Base-by-base conservation (phyloP, 345 rosid genomes). In the Citrus unshiu region DNA sequence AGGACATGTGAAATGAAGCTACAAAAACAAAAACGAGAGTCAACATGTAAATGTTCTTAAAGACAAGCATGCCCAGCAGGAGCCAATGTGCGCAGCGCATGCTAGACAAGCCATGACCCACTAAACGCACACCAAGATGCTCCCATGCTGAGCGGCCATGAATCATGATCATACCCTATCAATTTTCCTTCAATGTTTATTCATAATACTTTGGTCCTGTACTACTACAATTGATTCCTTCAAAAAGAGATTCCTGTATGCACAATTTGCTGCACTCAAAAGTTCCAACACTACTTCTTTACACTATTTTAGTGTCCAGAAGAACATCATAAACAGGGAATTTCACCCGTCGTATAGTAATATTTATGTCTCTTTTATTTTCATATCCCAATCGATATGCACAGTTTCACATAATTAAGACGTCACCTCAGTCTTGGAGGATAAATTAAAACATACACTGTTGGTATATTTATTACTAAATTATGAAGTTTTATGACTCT, bases 91-190 rank as follows among this genome's bases (percentile, higher is more conserved):
- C 73, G 9, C 64, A 80, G 78, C 80, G 86, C 88, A 87, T 84
- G 88, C 90, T 78, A 78, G 90, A 87, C 88, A 87, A 70, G 14
- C 84, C 46, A 40, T 59, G 81, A 25, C 83, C 87, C 88, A 85
- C 87, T 77, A 58, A 76, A 59, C 79, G 80, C 81, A 73, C 88
- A 83, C 66, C 80, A 39, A 49, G 29, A 75, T 37, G 66, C 68
- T 64, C 72, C 77, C 86, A 65, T 82, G 78, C 84, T 70, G 7
- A 59, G 66, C 29, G 9, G 61, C 74, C 35, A 76, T 46, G 51
- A 46, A 46, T 46, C 51, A 46, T 76, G 51, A 61, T 74, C 77
- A 40, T 9, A 30, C 21, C 34, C 19, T 30, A 62, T 65, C 70
- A 67, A 72, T 56, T 79, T 9, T 30, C 64, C 30, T 60, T 40